Percentiles rank a stretch among this genome's conserved stretches.
Conservation (phyloP, 2,329 filamentous ascomycete genomes). For the Colletotrichum ledebouriae region DNA sequence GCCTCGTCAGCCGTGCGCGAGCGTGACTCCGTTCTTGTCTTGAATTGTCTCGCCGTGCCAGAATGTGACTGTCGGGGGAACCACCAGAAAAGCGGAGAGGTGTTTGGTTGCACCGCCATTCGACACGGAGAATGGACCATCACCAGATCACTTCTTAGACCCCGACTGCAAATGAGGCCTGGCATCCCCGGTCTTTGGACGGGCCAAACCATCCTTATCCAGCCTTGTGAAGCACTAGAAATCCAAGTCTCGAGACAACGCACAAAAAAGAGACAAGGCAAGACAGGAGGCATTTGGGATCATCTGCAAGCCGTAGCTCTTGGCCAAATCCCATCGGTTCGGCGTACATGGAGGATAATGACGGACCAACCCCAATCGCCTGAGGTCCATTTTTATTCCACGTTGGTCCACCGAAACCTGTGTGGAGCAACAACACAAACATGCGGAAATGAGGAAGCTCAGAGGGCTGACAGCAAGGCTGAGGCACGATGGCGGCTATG, state of each 20-base stretch:
- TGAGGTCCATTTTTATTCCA: too few relatives aligned
- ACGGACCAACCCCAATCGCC: not conserved
- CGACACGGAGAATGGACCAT: conserved; percentile 33
- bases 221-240: conserved; percentile 5
- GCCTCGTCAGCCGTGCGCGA: conserved; percentile 24
- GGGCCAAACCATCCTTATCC: conserved; percentile 11
- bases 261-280: conserved; percentile 1
- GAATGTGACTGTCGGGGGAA: conserved; percentile 9
- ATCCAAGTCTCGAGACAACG: conserved; percentile 22
- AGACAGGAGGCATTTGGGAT: not conserved
- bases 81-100: conserved; percentile 30
- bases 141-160: conserved; percentile 36
- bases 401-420: too few relatives aligned
- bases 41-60: conserved; percentile 5
- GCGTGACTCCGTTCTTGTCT: conserved; percentile 16
- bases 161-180: conserved; percentile 26
- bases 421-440: not conserved
- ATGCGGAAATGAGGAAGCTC: not conserved
- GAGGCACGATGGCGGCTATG: conserved; percentile 1
- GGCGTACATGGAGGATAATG: conserved; percentile 1
- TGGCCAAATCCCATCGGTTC: not conserved
- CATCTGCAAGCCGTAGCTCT: conserved; percentile 8
- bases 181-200: conserved; percentile 12
- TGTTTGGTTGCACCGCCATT: conserved; percentile 26
- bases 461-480: conserved; percentile 14